phyloP scores from a whole-genome alignment of 768 basidiomycete genomes.

The Pulveroboletus frians region DNA sequence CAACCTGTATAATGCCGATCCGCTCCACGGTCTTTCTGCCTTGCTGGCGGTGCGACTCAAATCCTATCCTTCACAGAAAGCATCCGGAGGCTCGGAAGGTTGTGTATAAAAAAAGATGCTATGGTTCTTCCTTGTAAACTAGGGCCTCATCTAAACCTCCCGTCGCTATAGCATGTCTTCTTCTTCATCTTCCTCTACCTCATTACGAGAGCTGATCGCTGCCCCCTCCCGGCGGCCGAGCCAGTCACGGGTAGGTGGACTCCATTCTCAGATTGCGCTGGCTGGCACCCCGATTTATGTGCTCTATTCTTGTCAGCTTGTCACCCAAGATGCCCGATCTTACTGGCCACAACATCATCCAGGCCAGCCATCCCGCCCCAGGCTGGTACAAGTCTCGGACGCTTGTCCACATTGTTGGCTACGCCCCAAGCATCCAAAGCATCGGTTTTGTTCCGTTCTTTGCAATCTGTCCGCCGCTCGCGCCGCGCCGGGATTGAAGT shows the following conservation, averaged over 20 bases:
- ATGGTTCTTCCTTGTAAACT: too few relatives aligned
- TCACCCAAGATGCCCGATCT: neutral
- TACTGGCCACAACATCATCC: neutral
- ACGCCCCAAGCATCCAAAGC: conserved; percentile 10
- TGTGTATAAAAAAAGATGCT: neutral
- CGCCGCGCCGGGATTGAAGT: conserved; percentile 15
- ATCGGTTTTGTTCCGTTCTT: conserved; percentile 17
- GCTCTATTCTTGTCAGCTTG: neutral
- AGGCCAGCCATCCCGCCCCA: neutral
- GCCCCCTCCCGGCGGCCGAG: neutral
- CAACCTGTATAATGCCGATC: too few relatives aligned
- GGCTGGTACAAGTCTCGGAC: neutral
- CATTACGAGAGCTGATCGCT: neutral
- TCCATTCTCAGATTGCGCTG: neutral
- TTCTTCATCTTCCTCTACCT: neutral
- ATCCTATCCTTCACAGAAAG: too few relatives aligned
- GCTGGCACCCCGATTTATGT: neutral
- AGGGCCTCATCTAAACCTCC: neutral
- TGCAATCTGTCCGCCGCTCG: conserved; percentile 11
- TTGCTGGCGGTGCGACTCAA: neutral
- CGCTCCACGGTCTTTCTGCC: too few relatives aligned
- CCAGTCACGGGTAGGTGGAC: too few relatives aligned
- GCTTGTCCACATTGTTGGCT: conserved; percentile 18
- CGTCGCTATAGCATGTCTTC: conserved; percentile 2
- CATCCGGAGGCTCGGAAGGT: too few relatives aligned